Percentiles rank a stretch among this genome's conserved stretches.
phyloP scores from a whole-genome alignment of 2,329 filamentous ascomycete genomes.

The Calonectria multiphialidica region DNA sequence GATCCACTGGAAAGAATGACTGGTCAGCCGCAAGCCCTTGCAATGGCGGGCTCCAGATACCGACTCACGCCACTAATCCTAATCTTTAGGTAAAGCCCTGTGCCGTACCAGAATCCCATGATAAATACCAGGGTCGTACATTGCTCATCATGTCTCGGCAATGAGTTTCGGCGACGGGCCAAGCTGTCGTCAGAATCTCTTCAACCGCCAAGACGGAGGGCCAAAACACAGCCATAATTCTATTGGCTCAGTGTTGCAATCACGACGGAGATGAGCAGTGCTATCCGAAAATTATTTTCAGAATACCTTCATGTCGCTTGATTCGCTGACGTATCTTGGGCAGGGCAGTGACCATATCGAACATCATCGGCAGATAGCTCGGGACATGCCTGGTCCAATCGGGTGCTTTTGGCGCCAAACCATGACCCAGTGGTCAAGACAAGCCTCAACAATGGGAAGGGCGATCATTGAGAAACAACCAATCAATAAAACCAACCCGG shows the following conservation, averaged over 20 bases:
- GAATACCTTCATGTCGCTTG: neutral
- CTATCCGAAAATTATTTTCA: neutral
- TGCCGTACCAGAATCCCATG: neutral
- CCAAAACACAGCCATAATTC: neutral
- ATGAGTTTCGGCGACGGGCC: neutral
- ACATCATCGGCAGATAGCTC: neutral
- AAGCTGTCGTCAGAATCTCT: neutral
- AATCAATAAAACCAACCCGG: too few species aligned
- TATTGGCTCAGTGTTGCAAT: neutral
- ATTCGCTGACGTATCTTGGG: neutral
- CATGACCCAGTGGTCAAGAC: too few species aligned
- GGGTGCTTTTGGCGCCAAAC: too few species aligned
- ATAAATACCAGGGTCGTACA: neutral
- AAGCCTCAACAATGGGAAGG: too few species aligned
- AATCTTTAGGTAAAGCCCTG: constrained; percentile 5
- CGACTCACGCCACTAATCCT: neutral
- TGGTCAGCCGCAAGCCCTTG: neutral
- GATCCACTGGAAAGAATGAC: neutral
- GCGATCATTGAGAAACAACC: too few species aligned
- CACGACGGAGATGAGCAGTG: neutral
- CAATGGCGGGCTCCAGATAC: neutral
- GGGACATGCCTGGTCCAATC: neutral
- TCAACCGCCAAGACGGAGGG: neutral
- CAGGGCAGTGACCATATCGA: neutral
- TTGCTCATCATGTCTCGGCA: neutral